Base-by-base conservation (phyloP, 352 stramenopile species). In the Plasmopara viticola region DNA sequence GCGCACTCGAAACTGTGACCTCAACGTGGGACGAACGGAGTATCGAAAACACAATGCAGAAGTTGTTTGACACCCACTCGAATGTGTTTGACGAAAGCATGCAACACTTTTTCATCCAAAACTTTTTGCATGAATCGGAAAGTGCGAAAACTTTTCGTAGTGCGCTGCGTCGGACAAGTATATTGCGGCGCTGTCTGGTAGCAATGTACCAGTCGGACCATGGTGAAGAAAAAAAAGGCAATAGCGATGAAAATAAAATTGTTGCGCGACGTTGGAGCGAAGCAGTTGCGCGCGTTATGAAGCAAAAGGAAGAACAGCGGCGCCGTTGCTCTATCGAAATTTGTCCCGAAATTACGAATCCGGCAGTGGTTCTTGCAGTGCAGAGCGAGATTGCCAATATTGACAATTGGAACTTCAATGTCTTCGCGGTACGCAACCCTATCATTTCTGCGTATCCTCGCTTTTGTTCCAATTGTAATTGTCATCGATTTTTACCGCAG, bases 91-190 rank as follows among this genome's bases (percentile, higher is more conserved):
- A 92, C 41, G 82, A 92, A 44, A 84, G 66, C 56, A 84, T 92
- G 62, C 82, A 90, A 38, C 81, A 84, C 44, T 92, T 88, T 51
- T 88, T 92, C 63, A 87, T 90, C 62, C 82, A 90, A 58, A 89
- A 92, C 62, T 92, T 85, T 53, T 74, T 89, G 52, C 78, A 87
- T 52, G 79, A 88, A 67, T 82, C 70, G 9, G 79, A 87, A 45
- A 84, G 66, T 39, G 72, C 65, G 40, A 87, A 86, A 60, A 85
- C 64, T 5, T 87, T 89, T 35, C 77, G 77, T 13, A 72, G 71
- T 4, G 77, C 78, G 8, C 53, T 90, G 49, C 74, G 77, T 5
- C 77, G 79, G 40, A 90, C 78, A 20, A 90, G 82, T 37, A 77
- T 92, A 46, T 58, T 90, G 28, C 78, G 78, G 15, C 72, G 78